Base-by-base conservation (phyloP, 768 basidiomycete genomes). In the Tulasnella sp. region DNA sequence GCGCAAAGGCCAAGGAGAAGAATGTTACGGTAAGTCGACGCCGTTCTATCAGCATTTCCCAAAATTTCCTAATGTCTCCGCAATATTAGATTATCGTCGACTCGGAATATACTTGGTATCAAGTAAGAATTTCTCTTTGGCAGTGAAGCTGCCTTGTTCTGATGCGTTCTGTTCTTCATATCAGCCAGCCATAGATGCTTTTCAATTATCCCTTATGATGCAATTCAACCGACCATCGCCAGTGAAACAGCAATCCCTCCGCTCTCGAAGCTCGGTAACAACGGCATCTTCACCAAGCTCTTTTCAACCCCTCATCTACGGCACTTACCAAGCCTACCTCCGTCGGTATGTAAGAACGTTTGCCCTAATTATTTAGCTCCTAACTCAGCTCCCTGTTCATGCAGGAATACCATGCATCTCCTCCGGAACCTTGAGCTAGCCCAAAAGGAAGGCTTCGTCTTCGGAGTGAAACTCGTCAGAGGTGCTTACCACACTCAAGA, bases 401-500 rank as follows among this genome's bases (percentile, higher is more conserved):
- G 36, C 77, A 92, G 93, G 72, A 91, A 89, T 0, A 91, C 90
- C 4, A 81, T 83, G n/a, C 90, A 94, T 79, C 87, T 97, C 4
- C 83, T 83, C 0, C 88, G 88, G 25, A 87, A 89, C 45, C 83
- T 96, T 67, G 83, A 83, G 17, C 91, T 93, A 71, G 92, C 96
- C 3, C 85, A 87, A 78, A 82, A 81, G 71, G 85, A 90, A 78
- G 85, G 88, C 45, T 97, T 93, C 81, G 86, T 91, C 0, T 86
- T 97, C 0, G 96, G 96, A 12, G 89, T 94, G 75, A 98, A 97
- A 83, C 91, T 98, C 69, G 96, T 97, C 38, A 89, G 96, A 31
- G 96, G 96, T 0, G 96, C 96, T 2, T 98, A 98, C 82, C 93
- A 96, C 80, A 86, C 89, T 0, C 88, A 92, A 76, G 96, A 97